Percentiles rank a stretch among this genome's conserved stretches.
Evolutionary conservation across 371 early-diverging fungal species (phyloP).

Genomic region (Thermomucor indicae-seudaticae): DNA sequence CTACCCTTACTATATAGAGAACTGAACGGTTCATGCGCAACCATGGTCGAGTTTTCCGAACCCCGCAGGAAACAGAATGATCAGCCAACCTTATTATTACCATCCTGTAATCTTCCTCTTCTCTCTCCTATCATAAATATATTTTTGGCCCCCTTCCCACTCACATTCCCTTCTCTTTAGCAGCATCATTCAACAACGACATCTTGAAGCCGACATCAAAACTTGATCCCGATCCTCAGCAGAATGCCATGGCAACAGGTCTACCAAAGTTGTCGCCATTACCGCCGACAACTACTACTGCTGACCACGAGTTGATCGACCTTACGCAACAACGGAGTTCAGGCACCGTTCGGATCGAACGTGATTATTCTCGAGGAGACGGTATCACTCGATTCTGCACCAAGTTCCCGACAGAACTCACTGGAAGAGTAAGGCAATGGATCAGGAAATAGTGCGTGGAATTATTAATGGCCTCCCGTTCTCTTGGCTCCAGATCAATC

Average conservation of each 20-base stretch:
- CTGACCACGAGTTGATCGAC: neutral
- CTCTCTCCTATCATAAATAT: too few species aligned
- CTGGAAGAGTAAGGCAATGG: conserved; percentile 30
- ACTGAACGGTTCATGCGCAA: too few species aligned
- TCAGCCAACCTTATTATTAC: neutral
- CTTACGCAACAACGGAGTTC: neutral
- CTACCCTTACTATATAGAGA: too few species aligned
- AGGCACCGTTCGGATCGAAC: conserved; percentile 28
- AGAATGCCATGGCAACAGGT: conserved; percentile 16
- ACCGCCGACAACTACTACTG: neutral
- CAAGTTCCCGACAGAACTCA: conserved; percentile 30
- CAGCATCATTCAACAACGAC: too few species aligned
- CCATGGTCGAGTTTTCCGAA: too few species aligned
- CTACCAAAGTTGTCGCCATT: conserved; percentile 4
- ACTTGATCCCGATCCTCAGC: too few species aligned
- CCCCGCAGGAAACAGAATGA: too few species aligned
- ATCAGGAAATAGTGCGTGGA: neutral
- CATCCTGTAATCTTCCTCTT: too few species aligned
- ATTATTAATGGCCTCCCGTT: neutral
- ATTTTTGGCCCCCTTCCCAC: too few species aligned
- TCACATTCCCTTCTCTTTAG: too few species aligned
- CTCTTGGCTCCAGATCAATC: conserved; percentile 21
- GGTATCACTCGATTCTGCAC: conserved; percentile 44
- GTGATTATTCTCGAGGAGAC: conserved; percentile 45
- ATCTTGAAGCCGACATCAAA: too few species aligned